Evolutionary conservation across 2,329 filamentous ascomycete genomes (phyloP), one percentile per base, ranked within the genome.

Genomic region (Penicillium griseofulvum): DNA sequence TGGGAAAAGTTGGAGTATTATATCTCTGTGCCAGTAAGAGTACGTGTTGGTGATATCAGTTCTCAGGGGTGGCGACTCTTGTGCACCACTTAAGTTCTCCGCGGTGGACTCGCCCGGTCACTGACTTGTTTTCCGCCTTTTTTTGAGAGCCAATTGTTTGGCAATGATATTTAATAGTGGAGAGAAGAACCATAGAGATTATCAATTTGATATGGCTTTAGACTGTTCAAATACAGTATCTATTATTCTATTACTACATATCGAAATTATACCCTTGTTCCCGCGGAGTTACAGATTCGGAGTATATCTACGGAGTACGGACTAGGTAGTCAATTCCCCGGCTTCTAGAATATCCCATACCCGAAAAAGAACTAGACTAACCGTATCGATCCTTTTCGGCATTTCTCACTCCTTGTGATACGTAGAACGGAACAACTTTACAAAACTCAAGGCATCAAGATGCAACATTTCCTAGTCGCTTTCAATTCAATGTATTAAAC

Each of bases 111-210:
- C 56, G 38, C 22, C 42, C 49, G 41, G 19, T 38, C 33, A 57
- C 52, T 49, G 19, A 48, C 50, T 47, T 41, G 54, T 64, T 65
- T 62, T 47, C 61, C 61, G 57, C 53, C 50, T 31, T 38, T 39
- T 28, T 37, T 26, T 41, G 33, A 36, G 33, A 36, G 50, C 62
- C 62, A 65, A 65, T 65, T 41, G 52, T 34, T 41, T 42, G 17
- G 17, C 54, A 12, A 65, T 58, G 56, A 62, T 62, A 65, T 61
- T 45, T 54, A 62, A 64, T 57, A 52, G 59, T 64, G 61, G 59
- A 62, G 51, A 49, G 31, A 22, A 34, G 19, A 51, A 24, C 14
- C 4, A 14, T 26, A 41, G 24, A 33, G 41, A 52, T 51, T 49
- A 37, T 53, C 28, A 17, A 14, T 34, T n/a, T 11, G 29, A 34